phyloP scores from a whole-genome alignment of 768 basidiomycete species.

The Pulveroboletus sp. region DNA sequence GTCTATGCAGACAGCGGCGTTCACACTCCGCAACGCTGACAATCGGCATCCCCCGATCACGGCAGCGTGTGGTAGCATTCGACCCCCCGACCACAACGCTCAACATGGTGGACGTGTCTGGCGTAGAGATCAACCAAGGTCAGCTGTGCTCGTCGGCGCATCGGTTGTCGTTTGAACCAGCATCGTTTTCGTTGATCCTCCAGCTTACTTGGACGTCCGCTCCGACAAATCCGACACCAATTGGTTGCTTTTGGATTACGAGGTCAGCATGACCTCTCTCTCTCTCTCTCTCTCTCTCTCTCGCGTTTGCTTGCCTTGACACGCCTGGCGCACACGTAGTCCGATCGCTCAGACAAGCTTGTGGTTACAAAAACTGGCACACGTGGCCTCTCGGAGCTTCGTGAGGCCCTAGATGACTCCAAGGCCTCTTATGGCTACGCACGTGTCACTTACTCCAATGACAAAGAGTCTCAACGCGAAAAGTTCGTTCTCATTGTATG shows the following conservation, averaged over 20 bases:
- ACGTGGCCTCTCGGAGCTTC: conserved; percentile 76
- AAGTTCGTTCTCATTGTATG: conserved; percentile 84
- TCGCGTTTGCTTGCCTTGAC: conserved; percentile 7
- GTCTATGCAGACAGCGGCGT: neutral
- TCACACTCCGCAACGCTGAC: conserved; percentile 16
- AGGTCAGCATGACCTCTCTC: conserved; percentile 38
- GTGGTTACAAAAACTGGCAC: conserved; percentile 71
- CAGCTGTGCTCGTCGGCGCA: conserved; percentile 15
- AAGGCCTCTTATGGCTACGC: conserved; percentile 83
- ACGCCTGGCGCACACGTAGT: conserved; percentile 33
- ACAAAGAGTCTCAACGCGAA: conserved; percentile 81
- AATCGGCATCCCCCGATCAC: conserved; percentile 22
- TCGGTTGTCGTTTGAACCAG: conserved; percentile 13
- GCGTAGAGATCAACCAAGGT: conserved; percentile 73
- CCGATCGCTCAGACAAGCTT: conserved; percentile 79
- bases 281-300: no score
- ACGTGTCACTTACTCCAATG: conserved; percentile 79
- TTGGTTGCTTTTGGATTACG: conserved; percentile 90
- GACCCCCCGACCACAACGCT: neutral
- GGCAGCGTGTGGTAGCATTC: neutral
- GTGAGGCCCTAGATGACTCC: conserved; percentile 60
- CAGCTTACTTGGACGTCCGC: conserved; percentile 87
- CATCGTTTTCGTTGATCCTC: neutral
- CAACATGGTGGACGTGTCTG: conserved; percentile 74
- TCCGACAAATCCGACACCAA: conserved; percentile 81